phyloP scores from a whole-genome alignment of 73 alveolate genomes.

The Paramecium octaurelia region DNA sequence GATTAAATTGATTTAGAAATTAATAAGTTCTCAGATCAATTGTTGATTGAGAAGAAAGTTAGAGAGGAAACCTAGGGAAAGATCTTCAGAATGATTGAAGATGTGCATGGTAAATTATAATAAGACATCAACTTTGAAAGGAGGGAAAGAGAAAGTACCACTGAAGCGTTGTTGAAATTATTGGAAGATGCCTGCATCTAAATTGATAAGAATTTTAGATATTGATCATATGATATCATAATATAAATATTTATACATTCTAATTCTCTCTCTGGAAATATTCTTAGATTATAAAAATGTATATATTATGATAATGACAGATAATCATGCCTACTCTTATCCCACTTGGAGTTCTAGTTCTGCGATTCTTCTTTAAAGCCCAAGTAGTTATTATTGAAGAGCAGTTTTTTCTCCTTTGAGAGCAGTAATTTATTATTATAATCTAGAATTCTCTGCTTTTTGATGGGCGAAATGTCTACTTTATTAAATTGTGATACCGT shows the following conservation, averaged over 20 bases:
- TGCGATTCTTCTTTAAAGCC: conserved; percentile 84
- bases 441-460: conserved; percentile 82
- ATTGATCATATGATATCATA: not conserved
- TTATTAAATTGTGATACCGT: conserved; percentile 38
- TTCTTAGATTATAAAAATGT: not conserved
- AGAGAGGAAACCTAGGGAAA: conserved; percentile 37
- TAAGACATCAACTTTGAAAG: not conserved
- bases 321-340: conserved; percentile 63
- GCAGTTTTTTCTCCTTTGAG: conserved; percentile 90
- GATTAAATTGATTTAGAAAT: not conserved
- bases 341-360: conserved; percentile 88
- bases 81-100: conserved; percentile 35
- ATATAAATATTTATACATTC: not conserved
- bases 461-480: conserved; percentile 72
- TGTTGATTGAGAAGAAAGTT: conserved; percentile 2
- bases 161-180: conserved; percentile 4
- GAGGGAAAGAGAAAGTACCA: conserved; percentile 27
- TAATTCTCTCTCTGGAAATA: no score
- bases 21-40: conserved; percentile 26
- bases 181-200: conserved; percentile 21
- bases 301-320: not conserved
- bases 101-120: conserved; percentile 2
- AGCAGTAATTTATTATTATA: conserved; percentile 81
- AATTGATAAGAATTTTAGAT: conserved; percentile 32
- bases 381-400: conserved; percentile 77